Evolutionary conservation across 768 basidiomycete species (phyloP).

Genomic region (Hydnum rufescens): DNA sequence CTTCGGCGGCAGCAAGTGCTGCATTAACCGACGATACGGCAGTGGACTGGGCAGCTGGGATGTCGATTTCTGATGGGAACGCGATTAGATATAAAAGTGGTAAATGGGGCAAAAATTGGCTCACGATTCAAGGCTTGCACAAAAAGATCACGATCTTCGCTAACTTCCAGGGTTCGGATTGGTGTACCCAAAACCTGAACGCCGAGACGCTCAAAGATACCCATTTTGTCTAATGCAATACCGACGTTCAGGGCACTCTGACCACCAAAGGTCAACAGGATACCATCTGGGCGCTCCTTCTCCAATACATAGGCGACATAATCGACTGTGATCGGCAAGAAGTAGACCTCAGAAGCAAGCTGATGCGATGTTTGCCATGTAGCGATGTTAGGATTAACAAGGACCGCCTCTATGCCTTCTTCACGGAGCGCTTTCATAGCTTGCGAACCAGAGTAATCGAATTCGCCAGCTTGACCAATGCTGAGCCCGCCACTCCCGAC

Average conservation of each 20-base stretch:
- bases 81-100: neutral
- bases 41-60: constrained; percentile 86
- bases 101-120: neutral
- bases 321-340: constrained; percentile 87
- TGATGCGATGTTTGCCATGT: constrained; percentile 99
- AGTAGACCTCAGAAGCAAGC: constrained; percentile 92
- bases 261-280: constrained; percentile 93
- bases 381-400: constrained; percentile 98
- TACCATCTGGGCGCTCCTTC: constrained; percentile 94
- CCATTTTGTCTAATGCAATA: constrained; percentile 92
- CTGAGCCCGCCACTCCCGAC: constrained; percentile 91
- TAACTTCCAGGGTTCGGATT: constrained; percentile 83
- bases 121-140: constrained; percentile 87
- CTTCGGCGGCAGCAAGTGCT: constrained; percentile 75
- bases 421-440: constrained; percentile 95
- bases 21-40: constrained; percentile 92
- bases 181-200: constrained; percentile 90
- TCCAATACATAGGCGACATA: constrained; percentile 98
- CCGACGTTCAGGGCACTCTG: constrained; percentile 97
- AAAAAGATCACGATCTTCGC: constrained; percentile 93
- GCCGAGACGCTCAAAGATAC: constrained; percentile 77
- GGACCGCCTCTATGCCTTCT: constrained; percentile 81
- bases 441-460: constrained; percentile 98
- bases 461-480: constrained; percentile 98
- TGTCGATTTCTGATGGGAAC: constrained; percentile 64